phyloP scores from a whole-genome alignment of 306 rosid genomes.

The Inga oerstediana region DNA sequence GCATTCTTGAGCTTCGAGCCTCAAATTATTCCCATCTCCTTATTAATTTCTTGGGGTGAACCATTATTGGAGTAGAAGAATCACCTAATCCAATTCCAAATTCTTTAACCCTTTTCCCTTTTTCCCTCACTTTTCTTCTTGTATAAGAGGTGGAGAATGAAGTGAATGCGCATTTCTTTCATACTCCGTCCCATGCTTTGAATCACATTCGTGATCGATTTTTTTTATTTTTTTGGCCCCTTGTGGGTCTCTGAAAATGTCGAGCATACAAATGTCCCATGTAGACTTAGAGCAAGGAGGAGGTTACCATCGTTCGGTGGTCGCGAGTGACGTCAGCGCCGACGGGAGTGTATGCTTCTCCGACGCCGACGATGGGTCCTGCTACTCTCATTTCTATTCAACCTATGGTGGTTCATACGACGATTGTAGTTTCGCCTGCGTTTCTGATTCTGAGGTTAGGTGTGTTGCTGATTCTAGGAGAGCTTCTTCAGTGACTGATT shows the following conservation, averaged over 20 bases:
- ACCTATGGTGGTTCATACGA: slow-evolving; percentile 80
- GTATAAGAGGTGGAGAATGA: neutral
- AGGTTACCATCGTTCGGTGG: slow-evolving; percentile 41
- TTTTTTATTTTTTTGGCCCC: neutral
- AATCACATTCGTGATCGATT: neutral
- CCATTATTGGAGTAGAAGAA: slow-evolving; percentile 47
- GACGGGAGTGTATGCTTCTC: slow-evolving; percentile 65
- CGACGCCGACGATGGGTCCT: slow-evolving; percentile 81
- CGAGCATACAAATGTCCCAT: slow-evolving; percentile 44
- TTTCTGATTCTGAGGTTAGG: slow-evolving; percentile 47
- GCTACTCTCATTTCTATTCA: slow-evolving; percentile 83
- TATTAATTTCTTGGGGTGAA: slow-evolving; percentile 17
- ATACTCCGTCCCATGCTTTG: neutral
- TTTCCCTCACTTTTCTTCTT: slow-evolving; percentile 14
- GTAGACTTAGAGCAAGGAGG: slow-evolving; percentile 84
- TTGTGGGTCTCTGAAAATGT: slow-evolving; percentile 45
- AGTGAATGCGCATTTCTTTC: slow-evolving; percentile 29
- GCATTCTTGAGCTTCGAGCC: slow-evolving; percentile 32
- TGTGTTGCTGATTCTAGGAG: slow-evolving; percentile 46
- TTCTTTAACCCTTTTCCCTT: slow-evolving; percentile 28
- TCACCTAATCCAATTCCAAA: slow-evolving; percentile 57
- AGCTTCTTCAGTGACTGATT: slow-evolving; percentile 59
- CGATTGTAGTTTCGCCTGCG: slow-evolving; percentile 57
- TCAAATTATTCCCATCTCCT: slow-evolving; percentile 27
- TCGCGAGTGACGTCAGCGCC: slow-evolving; percentile 58